Evolutionary conservation across 805 yeast genomes (phyloP).

Genomic region (Nakazawaea ambrosiae): DNA sequence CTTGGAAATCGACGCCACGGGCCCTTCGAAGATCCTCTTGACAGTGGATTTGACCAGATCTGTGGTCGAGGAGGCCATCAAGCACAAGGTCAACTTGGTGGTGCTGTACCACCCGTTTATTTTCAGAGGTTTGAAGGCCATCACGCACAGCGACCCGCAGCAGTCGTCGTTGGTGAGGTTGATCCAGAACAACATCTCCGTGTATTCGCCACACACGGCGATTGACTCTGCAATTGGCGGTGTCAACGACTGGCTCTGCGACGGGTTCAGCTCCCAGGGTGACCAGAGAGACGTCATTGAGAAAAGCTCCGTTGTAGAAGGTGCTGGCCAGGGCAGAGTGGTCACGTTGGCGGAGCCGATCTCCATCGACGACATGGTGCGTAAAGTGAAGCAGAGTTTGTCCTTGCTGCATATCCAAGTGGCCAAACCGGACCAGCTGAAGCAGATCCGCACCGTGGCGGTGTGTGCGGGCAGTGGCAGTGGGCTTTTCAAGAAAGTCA

Average conservation of each 20-base stretch:
- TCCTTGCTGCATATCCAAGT: conserved; percentile 55
- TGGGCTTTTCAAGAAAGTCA: conserved; percentile 55
- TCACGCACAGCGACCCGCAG: conserved; percentile 64
- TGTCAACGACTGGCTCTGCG: conserved; percentile 86
- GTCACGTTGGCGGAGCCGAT: conserved; percentile 41
- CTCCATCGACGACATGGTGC: conserved; percentile 36
- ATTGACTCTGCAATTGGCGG: conserved; percentile 92
- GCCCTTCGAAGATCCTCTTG: conserved; percentile 38
- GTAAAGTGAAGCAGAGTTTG: conserved; percentile 45
- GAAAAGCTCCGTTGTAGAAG: conserved; percentile 32
- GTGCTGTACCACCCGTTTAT: conserved; percentile 94
- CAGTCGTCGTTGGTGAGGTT: conserved; percentile 69
- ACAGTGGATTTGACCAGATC: conserved; percentile 80
- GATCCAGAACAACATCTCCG: conserved; percentile 74
- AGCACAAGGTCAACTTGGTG: conserved; percentile 43
- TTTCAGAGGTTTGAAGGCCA: conserved; percentile 76
- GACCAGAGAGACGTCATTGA: conserved; percentile 33
- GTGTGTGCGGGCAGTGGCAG: conserved; percentile 96
- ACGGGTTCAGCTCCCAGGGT: conserved; percentile 33
- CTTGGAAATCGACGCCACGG: conserved; percentile 7
- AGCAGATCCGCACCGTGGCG: conserved; percentile 52
- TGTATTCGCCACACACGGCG: conserved; percentile 94
- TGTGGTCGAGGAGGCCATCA: conserved; percentile 83
- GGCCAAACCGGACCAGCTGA: conserved; percentile 30
- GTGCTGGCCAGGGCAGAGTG: conserved; percentile 79